Percentiles rank a stretch among this genome's conserved stretches.
These are phyloP conservation scores for Lactarius indigo DNA, from an alignment of 768 basidiomycete species.

Conservation along the genomic window DNA sequence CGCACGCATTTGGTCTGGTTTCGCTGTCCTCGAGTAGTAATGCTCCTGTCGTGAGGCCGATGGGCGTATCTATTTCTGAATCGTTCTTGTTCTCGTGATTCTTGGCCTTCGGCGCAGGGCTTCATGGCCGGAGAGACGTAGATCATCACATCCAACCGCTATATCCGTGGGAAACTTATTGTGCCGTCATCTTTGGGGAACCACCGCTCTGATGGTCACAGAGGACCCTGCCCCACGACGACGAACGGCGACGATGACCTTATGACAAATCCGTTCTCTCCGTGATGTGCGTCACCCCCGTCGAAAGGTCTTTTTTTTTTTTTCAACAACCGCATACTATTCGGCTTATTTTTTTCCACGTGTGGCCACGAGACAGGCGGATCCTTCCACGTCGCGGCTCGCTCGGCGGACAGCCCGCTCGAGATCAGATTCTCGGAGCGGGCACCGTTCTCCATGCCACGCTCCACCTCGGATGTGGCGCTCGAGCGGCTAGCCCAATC, in stretches of 20 bases:
- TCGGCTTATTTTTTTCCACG: neutral
- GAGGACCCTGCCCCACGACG: neutral
- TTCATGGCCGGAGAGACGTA: neutral
- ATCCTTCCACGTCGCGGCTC: neutral
- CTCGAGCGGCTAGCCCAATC: neutral
- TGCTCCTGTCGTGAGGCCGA: neutral
- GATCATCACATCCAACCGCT: neutral
- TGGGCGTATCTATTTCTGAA: neutral
- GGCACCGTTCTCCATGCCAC: neutral
- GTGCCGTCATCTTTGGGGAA: neutral
- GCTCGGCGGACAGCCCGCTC: neutral
- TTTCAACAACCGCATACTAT: neutral
- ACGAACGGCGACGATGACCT: neutral
- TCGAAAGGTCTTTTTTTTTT: neutral
- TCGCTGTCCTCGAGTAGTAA: neutral
- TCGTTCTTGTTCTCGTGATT: neutral
- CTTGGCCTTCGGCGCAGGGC: neutral
- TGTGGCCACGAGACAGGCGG: neutral
- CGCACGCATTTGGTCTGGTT: neutral
- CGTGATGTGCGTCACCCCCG: neutral
- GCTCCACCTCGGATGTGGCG: neutral
- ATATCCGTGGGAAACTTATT: conserved; percentile 9
- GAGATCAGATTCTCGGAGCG: conserved; percentile 1
- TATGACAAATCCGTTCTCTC: neutral
- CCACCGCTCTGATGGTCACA: neutral